These are phyloP conservation scores for Candida sanyiensis DNA, from an alignment of 805 yeast species.

Conservation along the genomic window DNA sequence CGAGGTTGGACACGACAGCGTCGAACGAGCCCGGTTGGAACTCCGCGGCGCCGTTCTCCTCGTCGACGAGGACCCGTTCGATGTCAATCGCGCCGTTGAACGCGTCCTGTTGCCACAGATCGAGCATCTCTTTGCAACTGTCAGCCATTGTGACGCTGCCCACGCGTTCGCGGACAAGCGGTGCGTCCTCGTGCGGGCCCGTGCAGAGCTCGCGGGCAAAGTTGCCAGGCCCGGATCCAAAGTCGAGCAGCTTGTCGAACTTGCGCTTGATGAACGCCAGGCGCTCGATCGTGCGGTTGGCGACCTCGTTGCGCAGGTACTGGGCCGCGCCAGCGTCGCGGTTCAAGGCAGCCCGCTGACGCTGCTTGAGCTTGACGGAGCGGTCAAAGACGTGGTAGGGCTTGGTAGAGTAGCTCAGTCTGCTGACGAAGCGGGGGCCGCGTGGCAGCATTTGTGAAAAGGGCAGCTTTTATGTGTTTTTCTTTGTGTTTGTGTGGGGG, in stretches of 20 bases:
- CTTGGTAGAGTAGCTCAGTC: slow-evolving; percentile 11
- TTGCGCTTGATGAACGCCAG: slow-evolving; percentile 65
- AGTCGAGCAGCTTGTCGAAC: slow-evolving; percentile 56
- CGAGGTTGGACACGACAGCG: slow-evolving; percentile 66
- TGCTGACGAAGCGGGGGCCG: neutral
- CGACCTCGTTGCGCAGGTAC: slow-evolving; percentile 70
- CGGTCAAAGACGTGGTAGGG: slow-evolving; percentile 55
- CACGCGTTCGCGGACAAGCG: slow-evolving; percentile 46
- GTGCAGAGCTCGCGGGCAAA: slow-evolving; percentile 33
- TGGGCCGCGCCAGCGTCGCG: slow-evolving; percentile 53
- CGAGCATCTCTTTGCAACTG: slow-evolving; percentile 46
- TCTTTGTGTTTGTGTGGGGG: no score
- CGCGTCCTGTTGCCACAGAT: slow-evolving; percentile 41
- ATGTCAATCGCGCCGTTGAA: slow-evolving; percentile 39
- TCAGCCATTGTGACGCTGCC: slow-evolving; percentile 62
- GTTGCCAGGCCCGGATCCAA: slow-evolving; percentile 72
- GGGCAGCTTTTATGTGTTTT: no score
- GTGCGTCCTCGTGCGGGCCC: slow-evolving; percentile 43
- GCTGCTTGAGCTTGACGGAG: slow-evolving; percentile 52
- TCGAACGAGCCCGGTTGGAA: slow-evolving; percentile 45
- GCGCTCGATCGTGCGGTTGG: slow-evolving; percentile 66
- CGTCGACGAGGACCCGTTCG: slow-evolving; percentile 55
- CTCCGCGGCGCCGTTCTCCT: slow-evolving; percentile 48
- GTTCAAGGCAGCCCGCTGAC: slow-evolving; percentile 44
- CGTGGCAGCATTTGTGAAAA: neutral